phyloP scores from a whole-genome alignment of 768 basidiomycete genomes.

The Chiua virens region DNA sequence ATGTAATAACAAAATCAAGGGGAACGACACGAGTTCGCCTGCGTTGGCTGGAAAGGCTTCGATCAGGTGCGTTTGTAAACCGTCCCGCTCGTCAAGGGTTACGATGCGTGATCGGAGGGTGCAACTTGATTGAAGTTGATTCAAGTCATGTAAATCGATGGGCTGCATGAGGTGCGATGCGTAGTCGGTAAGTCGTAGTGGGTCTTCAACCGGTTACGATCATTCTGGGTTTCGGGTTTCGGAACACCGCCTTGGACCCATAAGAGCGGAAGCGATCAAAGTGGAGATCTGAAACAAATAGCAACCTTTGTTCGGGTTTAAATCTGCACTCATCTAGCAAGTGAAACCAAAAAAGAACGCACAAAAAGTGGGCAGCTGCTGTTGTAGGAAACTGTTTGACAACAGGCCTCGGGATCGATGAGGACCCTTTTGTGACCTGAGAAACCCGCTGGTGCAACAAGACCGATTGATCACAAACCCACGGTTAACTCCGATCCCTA shows the following conservation, averaged over 20 bases:
- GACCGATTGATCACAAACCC: neutral
- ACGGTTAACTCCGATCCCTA: neutral
- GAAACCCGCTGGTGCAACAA: neutral
- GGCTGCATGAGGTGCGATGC: neutral
- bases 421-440: constrained; percentile 1
- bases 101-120: constrained; percentile 38
- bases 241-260: too few relatives aligned
- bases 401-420: too few relatives aligned
- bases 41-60: constrained; percentile 40
- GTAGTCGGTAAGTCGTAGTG: neutral
- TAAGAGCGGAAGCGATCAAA: too few relatives aligned
- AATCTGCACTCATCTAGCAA: neutral
- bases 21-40: constrained; percentile 28
- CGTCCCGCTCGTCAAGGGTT: constrained; percentile 46
- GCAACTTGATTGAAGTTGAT: constrained; percentile 31
- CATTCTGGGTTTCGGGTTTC: too few relatives aligned
- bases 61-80: constrained; percentile 43
- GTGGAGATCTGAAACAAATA: constrained; percentile 2
- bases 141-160: constrained; percentile 18
- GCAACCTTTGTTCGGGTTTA: neutral
- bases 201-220: neutral
- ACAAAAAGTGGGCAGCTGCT: neutral
- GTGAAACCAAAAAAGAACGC: constrained; percentile 3
- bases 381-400: neutral
- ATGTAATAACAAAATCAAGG: constrained; percentile 58